Evolutionary conservation across 2,329 filamentous ascomycete species (phyloP), one percentile per base, ranked within the genome.

Genomic region (Colletotrichum trifolii): DNA sequence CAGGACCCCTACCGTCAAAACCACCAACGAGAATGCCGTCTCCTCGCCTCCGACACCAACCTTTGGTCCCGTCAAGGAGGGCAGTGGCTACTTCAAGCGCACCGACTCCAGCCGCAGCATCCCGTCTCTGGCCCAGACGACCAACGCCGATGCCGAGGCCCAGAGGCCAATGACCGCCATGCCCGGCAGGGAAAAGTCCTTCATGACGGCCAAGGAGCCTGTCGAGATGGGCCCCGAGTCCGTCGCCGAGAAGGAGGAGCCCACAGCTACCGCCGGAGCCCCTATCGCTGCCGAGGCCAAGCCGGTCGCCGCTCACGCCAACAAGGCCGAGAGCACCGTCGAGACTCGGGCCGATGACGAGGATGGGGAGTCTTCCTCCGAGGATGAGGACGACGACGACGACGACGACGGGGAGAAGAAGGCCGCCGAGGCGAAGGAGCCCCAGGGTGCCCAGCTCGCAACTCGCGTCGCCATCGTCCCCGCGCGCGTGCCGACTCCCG

Each of bases 31-130:
- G 42, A 65, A 65, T 46, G 57, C 57, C 39, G 55, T 36, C 5
- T 65, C 62, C 10, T 61, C 57, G 6, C 62, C 62, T 48, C 57
- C 62, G 6, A 61, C 62, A 33, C 62, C 62, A 6, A 65, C 62
- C 36, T 65, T 65, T 36, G 62, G 62, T 15, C 62, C 62, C 6
- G 62, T 65, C 25, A 65, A 65, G 38, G 62, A 65, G 15, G 57
- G 56, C 17, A 46, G 48, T 8, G 61, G 57, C 25, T 50, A n/a
- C 52, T 61, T 61, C 57, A 65, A 65, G 50, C 57, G 62, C 12
- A 38, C 62, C 35, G 62, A 65, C 46, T 65, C 62, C 12, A 45
- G 57, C 25, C 49, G 52, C 43, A 65, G 62, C 43, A 65, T 61
- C 39, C 62, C 62, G 2, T 56, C 62, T 15, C 46, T 65, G 62